Evolutionary conservation across 257 asterid species (phyloP).

Genomic region (Mitragyna speciosa): DNA sequence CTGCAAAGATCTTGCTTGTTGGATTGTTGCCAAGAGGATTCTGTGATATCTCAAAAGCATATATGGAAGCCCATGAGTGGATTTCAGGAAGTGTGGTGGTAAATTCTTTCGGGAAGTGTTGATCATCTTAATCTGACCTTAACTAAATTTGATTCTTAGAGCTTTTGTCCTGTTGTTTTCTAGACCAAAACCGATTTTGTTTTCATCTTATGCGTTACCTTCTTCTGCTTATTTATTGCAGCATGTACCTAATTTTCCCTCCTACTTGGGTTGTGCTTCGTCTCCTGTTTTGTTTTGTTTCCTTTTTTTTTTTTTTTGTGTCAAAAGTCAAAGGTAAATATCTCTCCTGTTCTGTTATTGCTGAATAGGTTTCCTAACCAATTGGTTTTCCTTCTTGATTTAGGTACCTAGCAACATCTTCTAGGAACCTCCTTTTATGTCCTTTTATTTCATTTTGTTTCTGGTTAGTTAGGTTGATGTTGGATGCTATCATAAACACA

Average conservation of each 20-base stretch:
- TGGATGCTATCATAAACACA: conserved; percentile 15
- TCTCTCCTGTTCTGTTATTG: conserved; percentile 2
- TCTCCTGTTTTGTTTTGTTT: too few species aligned
- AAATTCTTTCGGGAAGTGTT: background rate
- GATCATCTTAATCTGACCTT: background rate
- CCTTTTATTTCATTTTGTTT: conserved; percentile 45
- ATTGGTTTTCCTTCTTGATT: conserved; percentile 61
- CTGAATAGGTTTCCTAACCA: conserved; percentile 48
- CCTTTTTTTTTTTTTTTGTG: too few species aligned
- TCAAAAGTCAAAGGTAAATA: too few species aligned
- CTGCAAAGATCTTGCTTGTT: background rate
- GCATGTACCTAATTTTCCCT: conserved; percentile 4
- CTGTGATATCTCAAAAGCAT: background rate
- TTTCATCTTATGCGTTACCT: background rate
- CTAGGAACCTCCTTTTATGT: conserved; percentile 71
- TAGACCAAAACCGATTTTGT: background rate
- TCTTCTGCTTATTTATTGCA: background rate
- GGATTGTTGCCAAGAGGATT: background rate
- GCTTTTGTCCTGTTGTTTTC: background rate
- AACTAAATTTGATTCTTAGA: background rate
- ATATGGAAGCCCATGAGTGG: background rate
- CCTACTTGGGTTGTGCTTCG: conserved; percentile 1
- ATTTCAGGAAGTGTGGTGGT: background rate
- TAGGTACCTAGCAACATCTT: conserved; percentile 83
- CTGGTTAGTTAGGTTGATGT: conserved; percentile 65